Conservation (phyloP, 495 filamentous ascomycete genomes). For the Penicillium waksmanii region DNA sequence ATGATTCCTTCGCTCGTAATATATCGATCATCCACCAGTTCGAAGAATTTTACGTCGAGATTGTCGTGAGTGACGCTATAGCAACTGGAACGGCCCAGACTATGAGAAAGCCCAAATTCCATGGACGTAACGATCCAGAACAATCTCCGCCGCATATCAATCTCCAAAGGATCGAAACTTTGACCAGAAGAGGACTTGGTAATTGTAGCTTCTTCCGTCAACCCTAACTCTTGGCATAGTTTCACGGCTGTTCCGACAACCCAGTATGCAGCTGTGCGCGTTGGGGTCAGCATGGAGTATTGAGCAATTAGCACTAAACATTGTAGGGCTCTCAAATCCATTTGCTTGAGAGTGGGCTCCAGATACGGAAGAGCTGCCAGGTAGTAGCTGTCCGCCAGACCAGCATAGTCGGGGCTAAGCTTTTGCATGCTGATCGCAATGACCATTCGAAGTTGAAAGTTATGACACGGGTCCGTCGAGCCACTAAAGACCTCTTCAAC, state of each 20-base stretch:
- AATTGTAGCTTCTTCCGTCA: slow-evolving; percentile 85
- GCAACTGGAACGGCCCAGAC: slow-evolving; percentile 79
- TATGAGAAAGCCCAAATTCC: slow-evolving; percentile 86
- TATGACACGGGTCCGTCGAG: slow-evolving; percentile 74
- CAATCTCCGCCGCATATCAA: slow-evolving; percentile 86
- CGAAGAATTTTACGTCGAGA: slow-evolving; percentile 81
- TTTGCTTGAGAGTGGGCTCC: slow-evolving; percentile 74
- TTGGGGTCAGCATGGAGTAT: slow-evolving; percentile 90
- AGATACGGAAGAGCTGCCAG: slow-evolving; percentile 81
- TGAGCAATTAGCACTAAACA: slow-evolving; percentile 85
- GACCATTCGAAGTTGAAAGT: slow-evolving; percentile 85
- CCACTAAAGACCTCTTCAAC: slow-evolving; percentile 79
- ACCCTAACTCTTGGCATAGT: slow-evolving; percentile 82
- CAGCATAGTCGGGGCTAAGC: slow-evolving; percentile 76
- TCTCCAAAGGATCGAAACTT: slow-evolving; percentile 62
- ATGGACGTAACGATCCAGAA: slow-evolving; percentile 85
- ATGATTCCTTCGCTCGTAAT: slow-evolving; percentile 80
- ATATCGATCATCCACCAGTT: slow-evolving; percentile 73
- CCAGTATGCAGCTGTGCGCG: slow-evolving; percentile 87
- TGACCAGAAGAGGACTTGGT: slow-evolving; percentile 52
- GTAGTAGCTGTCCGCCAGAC: slow-evolving; percentile 89
- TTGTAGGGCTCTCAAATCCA: slow-evolving; percentile 87
- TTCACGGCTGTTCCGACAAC: slow-evolving; percentile 83
- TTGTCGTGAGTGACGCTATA: slow-evolving; percentile 79
- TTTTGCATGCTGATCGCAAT: slow-evolving; percentile 93